Evolutionary conservation across 768 basidiomycete species (phyloP), one percentile per base, ranked within the genome.

Genomic region (Auricularia heimuer): DNA sequence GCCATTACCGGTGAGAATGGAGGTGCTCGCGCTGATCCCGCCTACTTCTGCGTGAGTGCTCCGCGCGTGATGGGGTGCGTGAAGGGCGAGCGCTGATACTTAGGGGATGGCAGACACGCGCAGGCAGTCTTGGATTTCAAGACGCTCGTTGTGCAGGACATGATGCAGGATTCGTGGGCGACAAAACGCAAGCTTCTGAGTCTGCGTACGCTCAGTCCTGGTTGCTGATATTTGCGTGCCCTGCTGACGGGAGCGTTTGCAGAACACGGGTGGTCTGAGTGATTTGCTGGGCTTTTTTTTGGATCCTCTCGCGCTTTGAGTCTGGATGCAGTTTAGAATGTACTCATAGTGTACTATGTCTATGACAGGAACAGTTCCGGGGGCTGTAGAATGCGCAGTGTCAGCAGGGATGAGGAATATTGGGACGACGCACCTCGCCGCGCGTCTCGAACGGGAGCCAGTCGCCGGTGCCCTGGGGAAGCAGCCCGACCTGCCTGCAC

Each of bases 381-480:
- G 10, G 64, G 54, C 64, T 64, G 35, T 36, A 12, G 29, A 64
- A 6, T 35, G 14, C 14, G 29, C 2, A 10, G 35, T 33, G 10
- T 35, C n/a, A 24, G 21, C 8, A 29, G 14, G 7, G 29, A 7
- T 33, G 61, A 29, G 33, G 34, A 16, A 36, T 61, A 8, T 18
- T 2, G 47, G 62, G 58, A 69, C 58, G 21, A 81, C 86, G 70
- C 70, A 94, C 90, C 71, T 74, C 63, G 42, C 85, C 86, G 69
- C 94, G 79, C 1, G 85, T 88, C 78, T 96, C 94, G 69, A 98
- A 98, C 14, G 92, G 93, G 62, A 96, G 77, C 93, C 94, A 98
- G 76, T 98, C 95, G 1, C 89, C 93, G 0, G 93, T 91, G 1
- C 95, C 93, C 1, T 86, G 89, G 0, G 94, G 94, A 18, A 98